Evolutionary conservation across 2,329 filamentous ascomycete genomes (phyloP).

Genomic region (Verticillium isaacii): DNA sequence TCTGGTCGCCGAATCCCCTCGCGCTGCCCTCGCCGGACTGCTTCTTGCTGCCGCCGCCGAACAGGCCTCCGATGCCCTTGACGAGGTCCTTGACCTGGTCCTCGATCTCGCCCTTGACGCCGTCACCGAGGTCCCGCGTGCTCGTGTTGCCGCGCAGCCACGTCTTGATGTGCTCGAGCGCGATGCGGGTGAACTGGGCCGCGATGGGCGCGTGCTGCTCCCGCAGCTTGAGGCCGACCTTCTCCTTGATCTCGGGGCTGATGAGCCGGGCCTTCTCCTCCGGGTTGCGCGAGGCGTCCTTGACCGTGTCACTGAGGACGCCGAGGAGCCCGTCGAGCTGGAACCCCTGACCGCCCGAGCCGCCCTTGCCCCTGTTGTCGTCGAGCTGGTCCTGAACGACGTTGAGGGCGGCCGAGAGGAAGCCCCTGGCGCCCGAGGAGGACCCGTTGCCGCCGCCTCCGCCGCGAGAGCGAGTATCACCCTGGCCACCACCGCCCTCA

Average conservation of each 20-base stretch:
- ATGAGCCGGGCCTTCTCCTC: constrained; percentile 40
- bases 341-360: constrained; percentile 23
- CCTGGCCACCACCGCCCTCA: constrained; percentile 19
- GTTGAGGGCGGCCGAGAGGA: constrained; percentile 35
- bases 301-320: constrained; percentile 35
- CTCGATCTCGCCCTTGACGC: constrained; percentile 36
- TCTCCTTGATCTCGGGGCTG: constrained; percentile 41
- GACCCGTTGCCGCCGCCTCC: constrained; percentile 12
- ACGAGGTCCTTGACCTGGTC: constrained; percentile 39
- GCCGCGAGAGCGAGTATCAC: constrained; percentile 22
- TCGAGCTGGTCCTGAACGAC: constrained; percentile 36
- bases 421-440: constrained; percentile 26
- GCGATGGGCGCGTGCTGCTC: constrained; percentile 38
- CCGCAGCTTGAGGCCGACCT: constrained; percentile 32
- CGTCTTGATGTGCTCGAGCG: constrained; percentile 40
- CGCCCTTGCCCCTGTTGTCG: constrained; percentile 13
- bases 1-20: constrained; percentile 23
- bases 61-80: constrained; percentile 36
- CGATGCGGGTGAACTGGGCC: constrained; percentile 40
- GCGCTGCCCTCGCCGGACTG: constrained; percentile 24
- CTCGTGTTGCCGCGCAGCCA: constrained; percentile 39
- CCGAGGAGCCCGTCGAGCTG: constrained; percentile 38
- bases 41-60: constrained; percentile 32
- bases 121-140: constrained; percentile 35
- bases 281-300: constrained; percentile 37